Conservation (phyloP, 176 grass and related monocot genomes). For the Hyparrhenia diplandra region DNA sequence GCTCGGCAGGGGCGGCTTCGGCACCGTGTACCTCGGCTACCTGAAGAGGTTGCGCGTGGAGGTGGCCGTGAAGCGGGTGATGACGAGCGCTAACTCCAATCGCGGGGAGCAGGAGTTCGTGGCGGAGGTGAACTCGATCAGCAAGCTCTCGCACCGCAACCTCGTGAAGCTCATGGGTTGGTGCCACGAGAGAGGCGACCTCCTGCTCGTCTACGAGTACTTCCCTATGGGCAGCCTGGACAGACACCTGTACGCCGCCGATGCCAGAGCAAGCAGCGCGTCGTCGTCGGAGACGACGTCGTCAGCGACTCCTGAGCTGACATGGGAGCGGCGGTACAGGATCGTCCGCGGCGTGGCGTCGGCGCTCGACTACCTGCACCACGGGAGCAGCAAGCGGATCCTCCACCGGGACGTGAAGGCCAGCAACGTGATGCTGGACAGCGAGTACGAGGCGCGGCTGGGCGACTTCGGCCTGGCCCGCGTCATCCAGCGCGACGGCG, state of each 20-base stretch:
- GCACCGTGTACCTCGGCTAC: constrained; percentile 46
- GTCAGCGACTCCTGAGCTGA: not conserved
- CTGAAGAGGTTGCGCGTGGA: constrained; percentile 22
- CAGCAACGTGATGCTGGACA: constrained; percentile 67
- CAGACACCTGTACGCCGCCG: constrained; percentile 20
- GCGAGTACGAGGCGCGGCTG: constrained; percentile 35
- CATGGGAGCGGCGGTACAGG: constrained; percentile 43
- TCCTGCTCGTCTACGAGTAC: constrained; percentile 57
- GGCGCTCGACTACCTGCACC: constrained; percentile 54
- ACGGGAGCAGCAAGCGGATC: constrained; percentile 48
- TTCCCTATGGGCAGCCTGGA: constrained; percentile 52
- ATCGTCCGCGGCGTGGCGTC: constrained; percentile 50
- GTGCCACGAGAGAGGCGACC: constrained; percentile 48
- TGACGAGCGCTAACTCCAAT: not conserved
- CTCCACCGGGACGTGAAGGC: constrained; percentile 59
- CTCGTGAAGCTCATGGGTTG: constrained; percentile 53
- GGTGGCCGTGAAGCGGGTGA: constrained; percentile 46
- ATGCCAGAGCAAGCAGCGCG: not conserved
- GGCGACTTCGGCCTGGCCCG: constrained; percentile 62
- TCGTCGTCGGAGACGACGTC: not conserved
- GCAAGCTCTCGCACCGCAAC: constrained; percentile 68
- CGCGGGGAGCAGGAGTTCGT: constrained; percentile 52
- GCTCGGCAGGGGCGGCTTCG: constrained; percentile 43
- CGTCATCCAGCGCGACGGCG: constrained; percentile 38
- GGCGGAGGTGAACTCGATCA: constrained; percentile 59